Conservation (phyloP, 2,329 filamentous ascomycete species). For the Simplicillium sp. region DNA sequence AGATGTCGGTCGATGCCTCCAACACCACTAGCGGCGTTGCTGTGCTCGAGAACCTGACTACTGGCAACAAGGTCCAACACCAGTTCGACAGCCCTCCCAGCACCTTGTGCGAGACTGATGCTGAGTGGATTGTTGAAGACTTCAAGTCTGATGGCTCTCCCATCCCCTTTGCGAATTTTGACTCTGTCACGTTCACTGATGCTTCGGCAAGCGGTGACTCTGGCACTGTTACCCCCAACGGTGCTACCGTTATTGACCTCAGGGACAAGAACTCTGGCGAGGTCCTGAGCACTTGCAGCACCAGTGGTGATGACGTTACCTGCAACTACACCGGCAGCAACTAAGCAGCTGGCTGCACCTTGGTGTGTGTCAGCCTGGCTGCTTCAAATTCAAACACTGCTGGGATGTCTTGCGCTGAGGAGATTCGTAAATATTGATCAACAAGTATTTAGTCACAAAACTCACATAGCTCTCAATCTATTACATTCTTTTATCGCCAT, state of each 20-base stretch:
- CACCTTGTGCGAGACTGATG: slow-evolving; percentile 39
- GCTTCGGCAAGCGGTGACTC: slow-evolving; percentile 7
- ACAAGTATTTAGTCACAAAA: too few relatives aligned
- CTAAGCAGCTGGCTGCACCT: too few relatives aligned
- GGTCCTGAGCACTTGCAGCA: slow-evolving; percentile 3
- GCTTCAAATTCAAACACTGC: too few relatives aligned
- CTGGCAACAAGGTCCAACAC: slow-evolving; percentile 28
- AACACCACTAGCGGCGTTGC: slow-evolving; percentile 16
- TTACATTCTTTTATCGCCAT: too few relatives aligned
- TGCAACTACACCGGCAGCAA: neutral
- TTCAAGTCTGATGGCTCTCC: slow-evolving; percentile 8
- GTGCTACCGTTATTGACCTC: slow-evolving; percentile 9
- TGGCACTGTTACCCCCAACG: slow-evolving; percentile 6
- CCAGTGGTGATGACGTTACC: slow-evolving; percentile 4
- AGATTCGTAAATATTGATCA: too few relatives aligned
- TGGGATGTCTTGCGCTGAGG: too few relatives aligned
- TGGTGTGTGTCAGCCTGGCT: too few relatives aligned
- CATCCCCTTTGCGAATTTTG: slow-evolving; percentile 11
- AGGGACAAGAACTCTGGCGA: neutral
- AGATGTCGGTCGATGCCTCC: slow-evolving; percentile 1
- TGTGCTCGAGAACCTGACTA: slow-evolving; percentile 32
- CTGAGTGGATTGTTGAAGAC: slow-evolving; percentile 48
- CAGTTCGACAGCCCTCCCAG: slow-evolving; percentile 29
- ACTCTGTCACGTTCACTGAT: slow-evolving; percentile 3
- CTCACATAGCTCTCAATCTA: too few relatives aligned